Percentiles rank a stretch among this genome's conserved stretches.
phyloP scores from a whole-genome alignment of 2,329 filamentous ascomycete species.

The Zopfia rhizophila region DNA sequence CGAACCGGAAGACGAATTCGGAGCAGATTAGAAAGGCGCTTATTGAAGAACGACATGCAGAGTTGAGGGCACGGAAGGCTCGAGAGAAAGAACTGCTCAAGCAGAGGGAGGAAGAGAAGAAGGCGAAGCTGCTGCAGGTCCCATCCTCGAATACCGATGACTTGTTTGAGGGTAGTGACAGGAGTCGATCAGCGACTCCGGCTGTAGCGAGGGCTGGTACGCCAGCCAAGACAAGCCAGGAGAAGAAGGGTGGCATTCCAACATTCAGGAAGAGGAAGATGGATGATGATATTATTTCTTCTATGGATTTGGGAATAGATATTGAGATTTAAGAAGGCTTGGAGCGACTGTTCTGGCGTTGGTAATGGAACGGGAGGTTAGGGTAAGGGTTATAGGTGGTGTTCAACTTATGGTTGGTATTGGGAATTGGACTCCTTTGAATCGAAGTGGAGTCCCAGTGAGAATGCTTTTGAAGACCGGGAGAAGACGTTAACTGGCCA shows the following conservation, averaged over 20 bases:
- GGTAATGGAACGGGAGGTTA: too few relatives aligned
- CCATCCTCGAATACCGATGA: constrained; percentile 52
- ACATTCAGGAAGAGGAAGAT: constrained; percentile 81
- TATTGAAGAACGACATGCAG: constrained; percentile 72
- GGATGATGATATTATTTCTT: constrained; percentile 92
- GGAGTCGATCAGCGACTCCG: constrained; percentile 61
- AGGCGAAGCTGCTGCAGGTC: constrained; percentile 57
- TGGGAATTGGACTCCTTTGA: too few relatives aligned
- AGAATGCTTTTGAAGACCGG: too few relatives aligned
- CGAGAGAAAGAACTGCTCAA: constrained; percentile 54
- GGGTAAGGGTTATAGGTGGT: too few relatives aligned
- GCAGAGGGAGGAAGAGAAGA: constrained; percentile 65
- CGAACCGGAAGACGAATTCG: constrained; percentile 85
- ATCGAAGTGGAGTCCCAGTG: too few relatives aligned
- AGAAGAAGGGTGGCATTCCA: constrained; percentile 68
- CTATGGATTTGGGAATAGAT: constrained; percentile 90
- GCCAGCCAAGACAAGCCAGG: constrained; percentile 59
- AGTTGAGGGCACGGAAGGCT: constrained; percentile 60
- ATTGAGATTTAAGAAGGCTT: constrained; percentile 78
- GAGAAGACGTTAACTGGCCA: too few relatives aligned
- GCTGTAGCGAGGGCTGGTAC: constrained; percentile 54
- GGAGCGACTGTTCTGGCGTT: too few relatives aligned
- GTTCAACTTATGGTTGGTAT: too few relatives aligned
- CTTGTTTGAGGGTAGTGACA: constrained; percentile 58
- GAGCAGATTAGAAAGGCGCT: constrained; percentile 92